A percentile compares a stretch with the other conserved stretches of the same genome.
Evolutionary conservation across 208 protist genomes (phyloP).

Genomic region (Wallacemonas sp.): DNA sequence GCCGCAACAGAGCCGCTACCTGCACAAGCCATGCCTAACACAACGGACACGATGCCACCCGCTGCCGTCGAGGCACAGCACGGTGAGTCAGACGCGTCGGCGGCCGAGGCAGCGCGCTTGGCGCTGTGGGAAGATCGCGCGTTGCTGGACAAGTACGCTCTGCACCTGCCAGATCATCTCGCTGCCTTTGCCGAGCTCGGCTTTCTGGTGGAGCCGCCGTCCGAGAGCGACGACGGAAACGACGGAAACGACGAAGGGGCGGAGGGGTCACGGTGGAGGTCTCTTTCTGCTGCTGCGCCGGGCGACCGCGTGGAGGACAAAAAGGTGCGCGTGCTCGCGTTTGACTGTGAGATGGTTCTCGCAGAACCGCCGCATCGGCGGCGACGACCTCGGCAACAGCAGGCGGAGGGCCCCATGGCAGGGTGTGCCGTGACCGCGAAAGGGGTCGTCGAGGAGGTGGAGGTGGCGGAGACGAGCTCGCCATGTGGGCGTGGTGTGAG

Average conservation of each 20-base stretch:
- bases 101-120: background rate
- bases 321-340: slow-evolving; percentile 45
- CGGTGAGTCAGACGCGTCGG: background rate
- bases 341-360: slow-evolving; percentile 94
- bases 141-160: slow-evolving; percentile 43
- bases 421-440: no score
- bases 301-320: background rate
- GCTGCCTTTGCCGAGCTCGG: slow-evolving; percentile 40
- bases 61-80: background rate
- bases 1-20: background rate
- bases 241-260: slow-evolving; percentile 1
- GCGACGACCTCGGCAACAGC: slow-evolving; percentile 3
- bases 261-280: background rate
- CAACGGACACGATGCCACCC: background rate
- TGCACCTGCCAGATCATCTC: slow-evolving; percentile 45
- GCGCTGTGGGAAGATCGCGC: slow-evolving; percentile 35
- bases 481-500: slow-evolving; percentile 24
- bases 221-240: background rate
- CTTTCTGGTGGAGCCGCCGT: slow-evolving; percentile 39
- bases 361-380: slow-evolving; percentile 12
- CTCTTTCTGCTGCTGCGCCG: background rate
- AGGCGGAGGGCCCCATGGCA: background rate
- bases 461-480: background rate
- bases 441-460: background rate
- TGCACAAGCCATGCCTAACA: background rate